phyloP scores from a whole-genome alignment of 73 alveolate species.

The Tetrahymena thermophila region DNA sequence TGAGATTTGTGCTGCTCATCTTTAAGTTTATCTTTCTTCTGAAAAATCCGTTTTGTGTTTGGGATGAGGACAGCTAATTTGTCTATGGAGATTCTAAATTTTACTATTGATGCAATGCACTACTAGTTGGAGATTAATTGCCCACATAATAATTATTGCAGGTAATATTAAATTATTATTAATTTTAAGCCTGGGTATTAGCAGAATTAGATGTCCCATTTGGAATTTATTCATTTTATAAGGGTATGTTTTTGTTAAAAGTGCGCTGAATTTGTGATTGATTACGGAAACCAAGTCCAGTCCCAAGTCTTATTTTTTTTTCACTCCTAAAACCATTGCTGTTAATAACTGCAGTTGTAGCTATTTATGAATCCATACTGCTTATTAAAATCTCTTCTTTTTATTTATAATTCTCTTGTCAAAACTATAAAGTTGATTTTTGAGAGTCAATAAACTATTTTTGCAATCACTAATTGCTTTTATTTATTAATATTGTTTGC shows the following conservation, averaged over 20 bases:
- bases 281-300: not conserved
- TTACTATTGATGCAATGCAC: not conserved
- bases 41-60: not conserved
- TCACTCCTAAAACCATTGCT: not conserved
- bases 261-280: not conserved
- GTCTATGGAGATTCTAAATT: not conserved
- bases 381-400: not conserved
- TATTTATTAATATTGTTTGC: not conserved
- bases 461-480: not conserved
- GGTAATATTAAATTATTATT: not conserved
- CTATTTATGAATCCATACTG: not conserved
- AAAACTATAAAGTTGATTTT: not conserved
- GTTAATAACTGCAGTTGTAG: not conserved
- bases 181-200: not conserved
- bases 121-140: not conserved
- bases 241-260: not conserved
- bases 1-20: not conserved
- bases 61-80: not conserved
- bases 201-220: not conserved
- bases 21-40: not conserved
- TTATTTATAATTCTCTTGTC: not conserved
- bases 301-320: not conserved
- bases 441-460: not conserved
- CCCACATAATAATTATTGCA: not conserved
- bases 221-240: not conserved